These are phyloP conservation scores for Calonectria ilicicola DNA, from an alignment of 2,329 filamentous ascomycete species.

Conservation along the genomic window DNA sequence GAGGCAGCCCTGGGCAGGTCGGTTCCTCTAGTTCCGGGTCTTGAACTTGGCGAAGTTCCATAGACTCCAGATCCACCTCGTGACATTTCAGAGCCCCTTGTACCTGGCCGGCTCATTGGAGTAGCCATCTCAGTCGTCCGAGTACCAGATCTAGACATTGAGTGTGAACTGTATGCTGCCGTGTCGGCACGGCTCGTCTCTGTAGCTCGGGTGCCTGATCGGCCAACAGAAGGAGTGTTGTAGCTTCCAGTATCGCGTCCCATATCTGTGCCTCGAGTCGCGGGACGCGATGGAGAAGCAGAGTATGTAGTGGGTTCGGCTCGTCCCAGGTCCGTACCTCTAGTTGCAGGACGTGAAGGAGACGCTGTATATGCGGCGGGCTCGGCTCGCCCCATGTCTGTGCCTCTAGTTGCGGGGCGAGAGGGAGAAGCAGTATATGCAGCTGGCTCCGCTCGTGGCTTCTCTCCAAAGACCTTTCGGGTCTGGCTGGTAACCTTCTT, in stretches of 20 bases:
- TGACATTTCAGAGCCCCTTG: conserved; percentile 50
- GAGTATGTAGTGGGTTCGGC: conserved; percentile 43
- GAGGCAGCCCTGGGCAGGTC: conserved; percentile 73
- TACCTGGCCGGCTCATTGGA: conserved; percentile 56
- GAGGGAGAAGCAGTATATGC: conserved; percentile 45
- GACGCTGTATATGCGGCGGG: conserved; percentile 43
- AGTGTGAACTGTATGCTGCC: conserved; percentile 23
- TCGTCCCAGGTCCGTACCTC: conserved; percentile 30
- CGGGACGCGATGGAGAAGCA: conserved; percentile 40
- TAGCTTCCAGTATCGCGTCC: conserved; percentile 43
- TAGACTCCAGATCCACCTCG: conserved; percentile 43
- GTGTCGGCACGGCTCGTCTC: conserved; percentile 32
- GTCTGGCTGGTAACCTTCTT: conserved; percentile 89
- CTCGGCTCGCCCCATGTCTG: conserved; percentile 38
- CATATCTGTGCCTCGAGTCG: conserved; percentile 31
- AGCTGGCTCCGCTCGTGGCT: conserved; percentile 48
- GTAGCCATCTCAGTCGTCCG: conserved; percentile 43
- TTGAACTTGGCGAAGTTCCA: conserved; percentile 58
- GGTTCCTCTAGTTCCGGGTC: conserved; percentile 69
- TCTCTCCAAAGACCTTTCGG: conserved; percentile 77
- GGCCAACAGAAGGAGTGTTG: conserved; percentile 37
- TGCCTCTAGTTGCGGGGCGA: conserved; percentile 32
- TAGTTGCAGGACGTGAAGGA: conserved; percentile 36
- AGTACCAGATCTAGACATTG: conserved; percentile 39
- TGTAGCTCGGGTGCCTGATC: conserved; percentile 38